Evolutionary conservation across 129 eudicot species (phyloP), one percentile per base, ranked within the genome.

Genomic region (Apium graveolens): DNA sequence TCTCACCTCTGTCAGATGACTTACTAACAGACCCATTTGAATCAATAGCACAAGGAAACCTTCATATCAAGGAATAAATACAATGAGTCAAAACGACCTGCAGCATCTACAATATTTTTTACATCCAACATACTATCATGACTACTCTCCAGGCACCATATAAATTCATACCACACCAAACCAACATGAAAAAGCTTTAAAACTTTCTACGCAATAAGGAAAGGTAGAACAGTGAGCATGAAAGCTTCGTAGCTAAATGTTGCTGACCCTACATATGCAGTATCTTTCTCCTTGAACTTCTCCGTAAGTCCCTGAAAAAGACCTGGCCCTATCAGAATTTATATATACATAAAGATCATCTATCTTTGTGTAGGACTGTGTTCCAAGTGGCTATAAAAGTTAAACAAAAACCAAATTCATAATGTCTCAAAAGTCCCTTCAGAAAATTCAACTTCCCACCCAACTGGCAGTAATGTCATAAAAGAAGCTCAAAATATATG

Each of bases 281-380:
- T 82, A 79, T 91, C 98, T 88, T 91, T 94, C 87, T 89, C 98
- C 88, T 94, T 94, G 86, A 94, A 94, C 83, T 91, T 94, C 49
- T 94, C 98, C 1, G 98, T 94, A 49, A 94, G 82, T 43, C 98
- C 98, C 98, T 94, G 97, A 81, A 74, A 7, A 5, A 44, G 38
- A 14, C 17, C 27, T 27, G 31, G 31, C 12, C 7, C 76, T 39
- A 43, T 43, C 55, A n/a, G 55, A 43, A 2, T 43, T 1, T 17
- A 1, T 27, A n/a, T 11, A 13, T 44, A 11, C 29, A 26, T 1
- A 41, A 73, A 14, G 16, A 41, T 12, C 57, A 3, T 1, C 39
- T 39, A 4, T 39, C 0, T 11, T 74, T 74, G 7, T 72, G 49
- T 51, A 41, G 4, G 4, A 57, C 31, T 24, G 65, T 57, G 2